A percentile compares a stretch with the other conserved stretches of the same genome.
These are phyloP conservation scores for Lizonia empirigonia DNA, from an alignment of 2,329 filamentous ascomycete species.

Conservation along the genomic window DNA sequence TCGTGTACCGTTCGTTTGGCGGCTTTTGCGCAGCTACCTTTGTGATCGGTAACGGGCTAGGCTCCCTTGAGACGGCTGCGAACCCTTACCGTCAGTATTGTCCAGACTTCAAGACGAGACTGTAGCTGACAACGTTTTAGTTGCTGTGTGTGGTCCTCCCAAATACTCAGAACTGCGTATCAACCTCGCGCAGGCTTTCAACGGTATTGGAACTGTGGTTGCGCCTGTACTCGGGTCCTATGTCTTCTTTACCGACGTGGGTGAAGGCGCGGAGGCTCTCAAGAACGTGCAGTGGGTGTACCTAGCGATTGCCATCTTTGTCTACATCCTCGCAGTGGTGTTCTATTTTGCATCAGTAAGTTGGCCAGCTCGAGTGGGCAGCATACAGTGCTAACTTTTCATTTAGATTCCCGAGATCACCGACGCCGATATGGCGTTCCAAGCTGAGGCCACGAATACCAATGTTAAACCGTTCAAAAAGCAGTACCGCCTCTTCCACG, in stretches of 20 bases:
- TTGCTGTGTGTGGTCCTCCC: constrained; percentile 62
- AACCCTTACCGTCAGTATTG: constrained; percentile 52
- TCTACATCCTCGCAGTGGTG: constrained; percentile 60
- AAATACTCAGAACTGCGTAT: constrained; percentile 64
- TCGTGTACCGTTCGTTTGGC: constrained; percentile 61
- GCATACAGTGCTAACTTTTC: background rate
- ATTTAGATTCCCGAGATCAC: constrained; percentile 13
- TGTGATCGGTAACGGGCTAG: constrained; percentile 58
- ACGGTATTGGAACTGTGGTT: constrained; percentile 63
- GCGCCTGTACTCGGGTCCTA: constrained; percentile 65
- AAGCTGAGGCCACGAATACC: constrained; percentile 49
- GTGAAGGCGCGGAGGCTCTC: constrained; percentile 56
- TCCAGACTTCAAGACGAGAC: too few relatives aligned
- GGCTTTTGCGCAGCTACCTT: constrained; percentile 67
- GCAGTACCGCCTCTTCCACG: constrained; percentile 76
- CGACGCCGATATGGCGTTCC: constrained; percentile 61
- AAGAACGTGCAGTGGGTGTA: constrained; percentile 69
- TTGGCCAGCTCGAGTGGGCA: background rate
- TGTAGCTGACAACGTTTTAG: constrained; percentile 25
- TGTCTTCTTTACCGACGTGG: constrained; percentile 65
- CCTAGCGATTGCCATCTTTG: constrained; percentile 66
- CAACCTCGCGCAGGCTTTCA: constrained; percentile 64
- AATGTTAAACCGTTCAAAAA: constrained; percentile 60
- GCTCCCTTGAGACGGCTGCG: constrained; percentile 64
- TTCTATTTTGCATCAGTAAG: constrained; percentile 59